Conservation (phyloP, 129 eudicot species). For the Flaveria bidentis region DNA sequence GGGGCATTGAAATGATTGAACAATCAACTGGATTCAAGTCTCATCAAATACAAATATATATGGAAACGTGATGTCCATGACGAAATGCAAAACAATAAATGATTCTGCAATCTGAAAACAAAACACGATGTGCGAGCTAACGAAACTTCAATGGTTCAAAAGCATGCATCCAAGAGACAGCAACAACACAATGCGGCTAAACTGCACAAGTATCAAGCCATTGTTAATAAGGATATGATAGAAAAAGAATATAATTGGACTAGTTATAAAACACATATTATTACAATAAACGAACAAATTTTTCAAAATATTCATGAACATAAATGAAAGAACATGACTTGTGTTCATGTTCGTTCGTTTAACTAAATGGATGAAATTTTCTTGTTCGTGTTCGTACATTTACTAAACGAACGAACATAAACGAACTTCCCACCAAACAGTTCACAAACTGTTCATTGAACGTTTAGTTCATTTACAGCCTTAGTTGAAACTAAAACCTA, state of each 20-base stretch:
- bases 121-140: not conserved
- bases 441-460: no score
- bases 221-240: constrained; percentile 2
- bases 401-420: no score
- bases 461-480: no score
- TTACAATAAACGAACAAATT: not conserved
- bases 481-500: no score
- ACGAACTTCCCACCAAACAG: no score
- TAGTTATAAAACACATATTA: not conserved
- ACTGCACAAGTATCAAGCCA: constrained; percentile 45
- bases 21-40: not conserved
- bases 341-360: no score
- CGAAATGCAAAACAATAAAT: not conserved
- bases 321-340: no score
- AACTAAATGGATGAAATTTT: no score
- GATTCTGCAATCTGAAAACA: not conserved
- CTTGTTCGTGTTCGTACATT: no score
- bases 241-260: not conserved
- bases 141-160: constrained; percentile 34
- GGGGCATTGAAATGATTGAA: not conserved
- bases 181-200: constrained; percentile 85
- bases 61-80: not conserved
- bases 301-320: no score
- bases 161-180: constrained; percentile 80
- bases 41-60: not conserved